These are phyloP conservation scores for Suhomyces bribrorum DNA, from an alignment of 1,139 yeast genomes.

Conservation along the genomic window DNA sequence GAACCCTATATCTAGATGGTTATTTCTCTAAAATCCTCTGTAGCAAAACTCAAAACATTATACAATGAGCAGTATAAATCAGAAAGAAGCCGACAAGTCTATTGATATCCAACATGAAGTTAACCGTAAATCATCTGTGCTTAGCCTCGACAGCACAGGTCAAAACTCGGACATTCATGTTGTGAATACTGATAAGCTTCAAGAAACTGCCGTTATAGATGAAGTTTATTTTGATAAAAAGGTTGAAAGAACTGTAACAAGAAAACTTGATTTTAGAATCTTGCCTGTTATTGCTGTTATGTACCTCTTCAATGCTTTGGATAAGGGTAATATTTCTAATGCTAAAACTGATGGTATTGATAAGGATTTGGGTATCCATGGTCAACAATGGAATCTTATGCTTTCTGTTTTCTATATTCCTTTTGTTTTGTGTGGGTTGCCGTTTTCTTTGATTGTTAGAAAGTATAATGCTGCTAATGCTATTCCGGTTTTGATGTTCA, in stretches of 20 bases:
- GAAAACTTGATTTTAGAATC: slow-evolving; percentile 37
- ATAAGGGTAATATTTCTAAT: slow-evolving; percentile 25
- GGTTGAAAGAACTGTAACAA: slow-evolving; percentile 27
- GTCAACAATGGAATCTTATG: slow-evolving; percentile 26
- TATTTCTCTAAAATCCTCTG: neutral
- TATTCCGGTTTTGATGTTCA: slow-evolving; percentile 23
- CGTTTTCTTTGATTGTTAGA: slow-evolving; percentile 22
- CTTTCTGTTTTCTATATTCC: slow-evolving; percentile 26
- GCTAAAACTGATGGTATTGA: slow-evolving; percentile 27
- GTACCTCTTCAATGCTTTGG: slow-evolving; percentile 33
- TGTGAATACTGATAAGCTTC: neutral
- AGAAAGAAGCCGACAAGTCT: slow-evolving; percentile 4
- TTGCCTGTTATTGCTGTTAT: slow-evolving; percentile 29
- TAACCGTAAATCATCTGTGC: slow-evolving; percentile 10
- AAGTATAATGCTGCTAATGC: slow-evolving; percentile 24
- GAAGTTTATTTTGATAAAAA: slow-evolving; percentile 17
- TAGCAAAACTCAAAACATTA: neutral
- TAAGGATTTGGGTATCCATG: slow-evolving; percentile 20
- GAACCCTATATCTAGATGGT: neutral
- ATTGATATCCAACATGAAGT: slow-evolving; percentile 7
- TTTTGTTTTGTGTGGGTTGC: slow-evolving; percentile 24
- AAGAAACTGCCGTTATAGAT: slow-evolving; percentile 1
- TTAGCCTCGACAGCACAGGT: slow-evolving; percentile 7
- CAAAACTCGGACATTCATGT: neutral
- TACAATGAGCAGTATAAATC: neutral